phyloP scores from a whole-genome alignment of 2,329 filamentous ascomycete genomes.

The Daldinia eschscholtzii region DNA sequence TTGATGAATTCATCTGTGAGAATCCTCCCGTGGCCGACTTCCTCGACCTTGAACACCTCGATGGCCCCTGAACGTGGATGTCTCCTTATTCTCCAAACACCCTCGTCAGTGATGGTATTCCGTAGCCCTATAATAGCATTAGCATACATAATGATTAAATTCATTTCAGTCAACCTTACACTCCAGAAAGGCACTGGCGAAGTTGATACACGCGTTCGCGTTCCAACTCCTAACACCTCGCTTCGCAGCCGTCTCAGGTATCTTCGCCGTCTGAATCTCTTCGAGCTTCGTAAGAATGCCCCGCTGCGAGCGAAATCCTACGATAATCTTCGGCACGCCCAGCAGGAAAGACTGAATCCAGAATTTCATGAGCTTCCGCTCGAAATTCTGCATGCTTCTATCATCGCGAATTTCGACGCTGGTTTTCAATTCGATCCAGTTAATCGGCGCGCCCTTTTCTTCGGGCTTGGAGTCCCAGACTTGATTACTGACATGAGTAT shows the following conservation, averaged over 20 bases:
- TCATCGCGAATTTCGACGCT: constrained; percentile 77
- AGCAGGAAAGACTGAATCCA: constrained; percentile 98
- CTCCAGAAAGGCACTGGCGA: constrained; percentile 80
- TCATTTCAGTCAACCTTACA: constrained; percentile 66
- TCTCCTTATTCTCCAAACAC: constrained; percentile 84
- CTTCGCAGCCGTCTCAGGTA: constrained; percentile 80
- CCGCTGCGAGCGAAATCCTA: constrained; percentile 83
- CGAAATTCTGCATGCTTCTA: constrained; percentile 79
- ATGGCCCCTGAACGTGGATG: constrained; percentile 72
- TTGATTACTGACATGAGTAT: constrained; percentile 50
- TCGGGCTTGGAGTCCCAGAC: constrained; percentile 87
- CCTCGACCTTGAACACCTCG: constrained; percentile 79
- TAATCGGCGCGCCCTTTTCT: constrained; percentile 74
- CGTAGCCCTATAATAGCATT: constrained; percentile 67
- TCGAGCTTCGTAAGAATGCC: constrained; percentile 80
- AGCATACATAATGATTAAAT: constrained; percentile 12
- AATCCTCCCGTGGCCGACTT: constrained; percentile 80
- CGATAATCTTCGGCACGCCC: constrained; percentile 90
- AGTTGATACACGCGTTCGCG: constrained; percentile 93
- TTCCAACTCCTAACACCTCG: constrained; percentile 81
- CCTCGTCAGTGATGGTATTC: constrained; percentile 73
- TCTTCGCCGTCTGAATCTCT: constrained; percentile 82
- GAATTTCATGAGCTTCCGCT: constrained; percentile 92
- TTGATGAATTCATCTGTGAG: constrained; percentile 81
- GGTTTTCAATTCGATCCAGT: constrained; percentile 97